Conservation (phyloP, 768 basidiomycete genomes). For the Termitomyces sp. region DNA sequence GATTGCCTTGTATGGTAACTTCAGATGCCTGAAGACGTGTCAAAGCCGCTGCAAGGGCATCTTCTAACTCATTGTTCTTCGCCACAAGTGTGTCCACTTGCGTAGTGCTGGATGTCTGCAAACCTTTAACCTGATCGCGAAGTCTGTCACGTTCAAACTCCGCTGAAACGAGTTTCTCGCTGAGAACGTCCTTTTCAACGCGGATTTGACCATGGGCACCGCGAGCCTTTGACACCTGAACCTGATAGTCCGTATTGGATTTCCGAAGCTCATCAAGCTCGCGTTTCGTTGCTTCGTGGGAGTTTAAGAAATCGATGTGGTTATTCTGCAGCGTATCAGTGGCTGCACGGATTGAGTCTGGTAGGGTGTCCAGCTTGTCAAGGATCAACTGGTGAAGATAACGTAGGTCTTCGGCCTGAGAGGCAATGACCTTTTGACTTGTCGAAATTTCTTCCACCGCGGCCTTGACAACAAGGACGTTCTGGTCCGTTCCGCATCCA, state of each 20-base stretch:
- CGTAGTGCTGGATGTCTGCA: conserved; percentile 37
- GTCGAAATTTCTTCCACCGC: conserved; percentile 42
- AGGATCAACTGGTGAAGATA: conserved; percentile 47
- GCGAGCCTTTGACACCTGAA: conserved; percentile 72
- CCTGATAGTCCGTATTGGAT: conserved; percentile 62
- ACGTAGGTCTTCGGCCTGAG: conserved; percentile 44
- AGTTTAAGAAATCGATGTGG: conserved; percentile 56
- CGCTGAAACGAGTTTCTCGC: conserved; percentile 51
- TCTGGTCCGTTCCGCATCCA: conserved; percentile 23
- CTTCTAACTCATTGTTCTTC: conserved; percentile 59
- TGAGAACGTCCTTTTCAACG: conserved; percentile 74
- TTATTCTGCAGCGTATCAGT: conserved; percentile 53
- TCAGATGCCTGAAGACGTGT: conserved; percentile 71
- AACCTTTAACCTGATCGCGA: conserved; percentile 48
- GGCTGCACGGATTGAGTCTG: conserved; percentile 50
- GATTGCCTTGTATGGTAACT: conserved; percentile 52
- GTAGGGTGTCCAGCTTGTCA: conserved; percentile 52
- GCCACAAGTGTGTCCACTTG: conserved; percentile 45
- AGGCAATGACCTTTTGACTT: conserved; percentile 45
- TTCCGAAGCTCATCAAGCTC: conserved; percentile 71
- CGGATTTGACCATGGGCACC: conserved; percentile 73
- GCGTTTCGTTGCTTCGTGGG: conserved; percentile 50
- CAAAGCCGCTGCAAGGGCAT: conserved; percentile 68
- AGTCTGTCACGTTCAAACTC: conserved; percentile 67
- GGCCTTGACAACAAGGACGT: conserved; percentile 41